These are phyloP conservation scores for Hydnomerulius pinastri DNA, from an alignment of 768 basidiomycete genomes.

Conservation along the genomic window DNA sequence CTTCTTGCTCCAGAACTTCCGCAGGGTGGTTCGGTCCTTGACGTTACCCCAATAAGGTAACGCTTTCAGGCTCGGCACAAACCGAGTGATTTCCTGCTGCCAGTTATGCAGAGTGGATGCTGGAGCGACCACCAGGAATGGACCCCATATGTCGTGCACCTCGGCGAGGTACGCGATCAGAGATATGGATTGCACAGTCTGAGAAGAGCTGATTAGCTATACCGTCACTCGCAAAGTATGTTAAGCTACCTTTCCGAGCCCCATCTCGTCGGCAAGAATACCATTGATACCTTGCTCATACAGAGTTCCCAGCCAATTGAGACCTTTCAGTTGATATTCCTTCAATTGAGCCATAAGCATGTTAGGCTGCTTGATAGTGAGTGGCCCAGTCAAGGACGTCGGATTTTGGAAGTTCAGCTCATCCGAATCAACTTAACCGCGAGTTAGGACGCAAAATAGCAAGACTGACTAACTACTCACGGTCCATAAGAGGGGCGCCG, in stretches of 20 bases:
- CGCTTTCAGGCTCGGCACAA: constrained; percentile 91
- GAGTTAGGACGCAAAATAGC: constrained; percentile 4
- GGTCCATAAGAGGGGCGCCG: constrained; percentile 62
- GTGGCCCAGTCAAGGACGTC: constrained; percentile 78
- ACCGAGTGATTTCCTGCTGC: constrained; percentile 97
- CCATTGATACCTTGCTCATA: constrained; percentile 99
- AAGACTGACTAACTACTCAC: constrained; percentile 44
- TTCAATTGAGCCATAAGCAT: constrained; percentile 97
- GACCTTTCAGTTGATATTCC: constrained; percentile 96
- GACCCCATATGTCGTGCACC: constrained; percentile 98
- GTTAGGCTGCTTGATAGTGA: constrained; percentile 88
- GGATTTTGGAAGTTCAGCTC: constrained; percentile 99
- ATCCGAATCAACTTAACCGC: constrained; percentile 78
- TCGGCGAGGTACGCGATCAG: constrained; percentile 95
- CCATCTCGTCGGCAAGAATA: constrained; percentile 99
- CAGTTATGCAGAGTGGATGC: constrained; percentile 98
- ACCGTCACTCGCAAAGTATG: constrained; percentile 1
- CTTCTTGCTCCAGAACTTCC: constrained; percentile 99
- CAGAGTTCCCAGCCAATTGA: constrained; percentile 96
- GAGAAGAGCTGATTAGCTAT: constrained; percentile 1
- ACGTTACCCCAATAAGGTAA: constrained; percentile 98
- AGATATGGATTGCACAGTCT: constrained; percentile 99
- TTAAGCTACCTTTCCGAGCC: constrained; percentile 74
- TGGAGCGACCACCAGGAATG: constrained; percentile 97
- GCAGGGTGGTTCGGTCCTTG: constrained; percentile 90